Evolutionary conservation across 1,284 basidiomycete genomes (phyloP).

Genomic region (Peniophora sp.): DNA sequence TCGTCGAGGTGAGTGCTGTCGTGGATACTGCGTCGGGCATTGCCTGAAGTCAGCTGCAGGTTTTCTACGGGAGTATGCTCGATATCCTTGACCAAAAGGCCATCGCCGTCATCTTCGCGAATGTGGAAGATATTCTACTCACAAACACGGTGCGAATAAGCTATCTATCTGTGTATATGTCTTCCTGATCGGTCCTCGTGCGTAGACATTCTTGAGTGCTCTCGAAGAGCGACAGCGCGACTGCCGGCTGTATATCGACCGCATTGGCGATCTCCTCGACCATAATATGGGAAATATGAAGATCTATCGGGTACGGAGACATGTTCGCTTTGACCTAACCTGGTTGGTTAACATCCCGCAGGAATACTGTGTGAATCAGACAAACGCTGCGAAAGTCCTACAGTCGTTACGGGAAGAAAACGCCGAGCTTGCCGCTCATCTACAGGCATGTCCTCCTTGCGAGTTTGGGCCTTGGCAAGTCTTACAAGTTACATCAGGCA

Average conservation of each 20-base stretch:
- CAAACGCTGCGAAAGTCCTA: conserved; percentile 71
- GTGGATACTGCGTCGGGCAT: conserved; percentile 5
- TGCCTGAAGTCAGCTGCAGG: conserved; percentile 22
- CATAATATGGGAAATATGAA: conserved; percentile 70
- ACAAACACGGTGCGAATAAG: conserved; percentile 65
- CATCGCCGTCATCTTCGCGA: conserved; percentile 82
- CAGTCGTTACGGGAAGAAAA: conserved; percentile 68
- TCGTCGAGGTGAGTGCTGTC: conserved; percentile 63
- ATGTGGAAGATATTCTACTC: conserved; percentile 85
- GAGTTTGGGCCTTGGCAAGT: background rate
- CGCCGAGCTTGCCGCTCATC: conserved; percentile 52
- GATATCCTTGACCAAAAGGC: conserved; percentile 72
- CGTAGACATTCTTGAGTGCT: conserved; percentile 71
- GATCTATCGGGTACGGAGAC: conserved; percentile 58
- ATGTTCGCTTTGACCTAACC: conserved; percentile 11
- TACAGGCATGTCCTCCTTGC: conserved; percentile 48
- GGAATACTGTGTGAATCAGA: conserved; percentile 91
- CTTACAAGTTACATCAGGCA: conserved; percentile 28
- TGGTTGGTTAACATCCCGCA: conserved; percentile 20
- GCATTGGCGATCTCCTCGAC: conserved; percentile 80
- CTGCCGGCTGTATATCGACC: conserved; percentile 84
- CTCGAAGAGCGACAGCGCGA: conserved; percentile 88
- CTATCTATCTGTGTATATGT: conserved; percentile 1
- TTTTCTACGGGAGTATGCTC: conserved; percentile 81
- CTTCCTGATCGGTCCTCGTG: conserved; percentile 5